Evolutionary conservation across 2,329 filamentous ascomycete genomes (phyloP), one percentile per base, ranked within the genome.

Genomic region (Colletotrichum sp.): DNA sequence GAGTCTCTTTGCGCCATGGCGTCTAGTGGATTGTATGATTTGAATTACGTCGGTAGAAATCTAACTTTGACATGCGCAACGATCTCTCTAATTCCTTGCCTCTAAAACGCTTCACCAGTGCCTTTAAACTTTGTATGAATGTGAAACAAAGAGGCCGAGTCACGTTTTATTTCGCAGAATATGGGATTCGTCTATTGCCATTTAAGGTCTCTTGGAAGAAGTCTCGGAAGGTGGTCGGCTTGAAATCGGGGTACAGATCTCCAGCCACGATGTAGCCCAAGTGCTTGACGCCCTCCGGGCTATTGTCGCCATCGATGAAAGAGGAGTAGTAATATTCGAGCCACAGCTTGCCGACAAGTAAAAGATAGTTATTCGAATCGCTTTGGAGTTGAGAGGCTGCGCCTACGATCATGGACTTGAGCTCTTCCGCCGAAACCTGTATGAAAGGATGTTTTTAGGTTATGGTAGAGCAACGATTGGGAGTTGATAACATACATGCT

Each of bases 401-500:
- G 16, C 9, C 18, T 9, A 12, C 5, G 1, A 44, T 44, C 39
- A 44, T 44, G 5, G 39, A 44, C 3, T n/a, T n/a, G 3, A n/a
- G 9, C 39, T 44, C 39, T 44, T 12, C 39, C 0, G 39, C 39
- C 39, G 39, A n/a, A 44, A 44, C 18, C 39, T 44, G 39, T 3
- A 12, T n/a, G 5, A 12, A 12, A 44, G 5, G 9, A 10, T 1
- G 0, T 10, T 10, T 0, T 44, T 12, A 44, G 39, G 5, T 44
- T n/a, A 6, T 1, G 39, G 0, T n/a, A n/a, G 18, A n/a, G 8
- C 39, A 44, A 10, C 18, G 39, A 18, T 10, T 5, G 16, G 16
- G 39, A 44, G 39, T n/a, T 18, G 4, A n/a, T 3, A 6, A 44
- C 39, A 44, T 44, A 44, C 39, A 44, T 44, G 39, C 9, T 44